Conservation (phyloP, 345 rosid species). For the Schrenkiella parvula region DNA sequence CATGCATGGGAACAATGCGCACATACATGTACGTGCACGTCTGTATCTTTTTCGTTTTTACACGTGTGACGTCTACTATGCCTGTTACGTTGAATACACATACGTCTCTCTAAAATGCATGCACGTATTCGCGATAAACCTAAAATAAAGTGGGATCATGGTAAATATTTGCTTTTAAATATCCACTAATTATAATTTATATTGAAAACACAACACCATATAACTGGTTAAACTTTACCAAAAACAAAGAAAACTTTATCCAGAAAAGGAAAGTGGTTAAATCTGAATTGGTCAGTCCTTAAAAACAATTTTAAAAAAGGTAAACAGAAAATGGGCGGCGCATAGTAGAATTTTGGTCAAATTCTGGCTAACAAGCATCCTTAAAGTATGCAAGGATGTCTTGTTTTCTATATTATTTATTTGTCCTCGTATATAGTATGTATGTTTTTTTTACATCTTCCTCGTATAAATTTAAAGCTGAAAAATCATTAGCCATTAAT, state of each 20-base stretch:
- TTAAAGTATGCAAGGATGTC: conserved; percentile 1
- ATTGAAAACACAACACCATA: neutral
- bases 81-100: neutral
- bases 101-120: neutral
- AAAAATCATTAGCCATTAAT: neutral
- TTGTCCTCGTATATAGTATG: too few species aligned
- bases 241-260: conserved; percentile 4
- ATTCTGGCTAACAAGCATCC: conserved; percentile 22
- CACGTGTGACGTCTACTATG: neutral
- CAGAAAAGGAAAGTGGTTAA: conserved; percentile 16
- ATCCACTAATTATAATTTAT: neutral
- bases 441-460: too few species aligned
- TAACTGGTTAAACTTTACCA: neutral
- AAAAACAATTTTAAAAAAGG: neutral
- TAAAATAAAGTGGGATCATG: neutral
- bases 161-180: neutral
- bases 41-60: neutral
- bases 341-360: conserved; percentile 17
- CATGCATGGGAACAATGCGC: conserved; percentile 22
- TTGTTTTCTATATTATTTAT: neutral
- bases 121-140: neutral
- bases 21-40: conserved; percentile 13
- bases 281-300: conserved; percentile 14
- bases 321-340: conserved; percentile 20
- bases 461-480: neutral